phyloP scores from a whole-genome alignment of 768 basidiomycete genomes.

The Boletus reticuloceps region DNA sequence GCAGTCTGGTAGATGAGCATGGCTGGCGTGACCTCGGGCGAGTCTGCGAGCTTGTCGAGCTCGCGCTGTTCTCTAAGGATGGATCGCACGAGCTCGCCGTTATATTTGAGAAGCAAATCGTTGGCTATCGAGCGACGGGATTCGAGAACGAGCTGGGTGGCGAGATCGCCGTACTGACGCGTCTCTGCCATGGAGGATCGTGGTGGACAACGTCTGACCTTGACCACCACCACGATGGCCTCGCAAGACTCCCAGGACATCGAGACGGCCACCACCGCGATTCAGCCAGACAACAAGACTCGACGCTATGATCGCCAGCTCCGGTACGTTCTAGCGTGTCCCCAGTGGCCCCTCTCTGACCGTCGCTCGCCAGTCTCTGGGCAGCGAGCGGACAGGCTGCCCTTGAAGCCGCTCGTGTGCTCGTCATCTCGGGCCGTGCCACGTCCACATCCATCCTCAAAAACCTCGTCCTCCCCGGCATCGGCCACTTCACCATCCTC shows the following conservation, averaged over 20 bases:
- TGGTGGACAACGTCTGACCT: slow-evolving; percentile 12
- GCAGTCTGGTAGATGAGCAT: slow-evolving; percentile 87
- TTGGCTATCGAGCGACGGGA: slow-evolving; percentile 82
- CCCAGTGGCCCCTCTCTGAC: not conserved
- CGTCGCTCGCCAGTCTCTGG: slow-evolving; percentile 64
- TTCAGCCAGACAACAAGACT: slow-evolving; percentile 80
- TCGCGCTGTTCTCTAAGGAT: slow-evolving; percentile 91
- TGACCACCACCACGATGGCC: slow-evolving; percentile 22
- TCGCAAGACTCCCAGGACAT: slow-evolving; percentile 46
- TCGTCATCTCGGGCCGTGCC: slow-evolving; percentile 78
- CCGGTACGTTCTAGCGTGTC: slow-evolving; percentile 46
- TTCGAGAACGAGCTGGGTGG: slow-evolving; percentile 83
- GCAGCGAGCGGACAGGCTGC: slow-evolving; percentile 88
- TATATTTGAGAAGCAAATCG: slow-evolving; percentile 87
- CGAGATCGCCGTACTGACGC: slow-evolving; percentile 76
- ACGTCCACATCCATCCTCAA: slow-evolving; percentile 90
- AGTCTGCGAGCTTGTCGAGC: slow-evolving; percentile 59
- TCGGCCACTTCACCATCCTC: slow-evolving; percentile 93
- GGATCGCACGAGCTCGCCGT: slow-evolving; percentile 80
- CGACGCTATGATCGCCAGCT: slow-evolving; percentile 95
- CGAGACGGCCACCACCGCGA: slow-evolving; percentile 42
- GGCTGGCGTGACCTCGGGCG: slow-evolving; percentile 50
- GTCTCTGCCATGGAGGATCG: slow-evolving; percentile 33
- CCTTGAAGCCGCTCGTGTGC: slow-evolving; percentile 78
- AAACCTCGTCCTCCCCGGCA: slow-evolving; percentile 94